Evolutionary conservation across 2,329 filamentous ascomycete species (phyloP).

Genomic region (Exophiala dermatitidis): DNA sequence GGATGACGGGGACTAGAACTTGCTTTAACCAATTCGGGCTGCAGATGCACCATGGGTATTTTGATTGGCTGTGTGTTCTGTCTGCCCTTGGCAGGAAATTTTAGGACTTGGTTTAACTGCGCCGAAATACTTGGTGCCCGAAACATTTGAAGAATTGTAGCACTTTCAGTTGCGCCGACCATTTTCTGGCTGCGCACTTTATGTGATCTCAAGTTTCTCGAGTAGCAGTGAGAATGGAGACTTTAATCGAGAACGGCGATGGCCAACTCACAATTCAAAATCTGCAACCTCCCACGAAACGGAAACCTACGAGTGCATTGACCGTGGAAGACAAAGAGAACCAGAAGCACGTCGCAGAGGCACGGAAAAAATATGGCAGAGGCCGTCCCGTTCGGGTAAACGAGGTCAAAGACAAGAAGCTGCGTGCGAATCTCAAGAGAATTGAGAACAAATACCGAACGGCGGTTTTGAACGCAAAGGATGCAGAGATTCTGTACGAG

Average conservation of each 20-base stretch:
- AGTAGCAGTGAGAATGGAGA: constrained; percentile 19
- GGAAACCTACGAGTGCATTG: constrained; percentile 21
- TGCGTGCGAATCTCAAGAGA: constrained; percentile 68
- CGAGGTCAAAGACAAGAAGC: constrained; percentile 77
- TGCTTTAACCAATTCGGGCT: no score
- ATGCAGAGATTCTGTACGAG: constrained; percentile 90
- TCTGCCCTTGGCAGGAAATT: no score
- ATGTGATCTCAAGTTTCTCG: background rate
- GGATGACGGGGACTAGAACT: no score
- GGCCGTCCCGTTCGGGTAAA: constrained; percentile 68
- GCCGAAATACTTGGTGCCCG: no score
- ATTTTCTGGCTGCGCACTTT: background rate
- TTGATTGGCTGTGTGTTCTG: no score
- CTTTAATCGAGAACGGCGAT: constrained; percentile 24
- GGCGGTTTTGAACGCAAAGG: constrained; percentile 77
- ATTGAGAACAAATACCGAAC: constrained; percentile 78
- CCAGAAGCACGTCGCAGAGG: constrained; percentile 41
- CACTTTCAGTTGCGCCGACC: background rate
- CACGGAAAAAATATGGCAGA: constrained; percentile 73
- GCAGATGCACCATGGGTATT: no score
- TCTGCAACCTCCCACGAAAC: constrained; percentile 22
- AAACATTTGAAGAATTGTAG: background rate
- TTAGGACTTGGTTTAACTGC: no score
- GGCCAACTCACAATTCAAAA: constrained; percentile 27
- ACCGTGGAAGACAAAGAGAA: constrained; percentile 34